Evolutionary conservation across 164 flowering plant genomes (phyloP).

Genomic region (Buxus sempervirens): DNA sequence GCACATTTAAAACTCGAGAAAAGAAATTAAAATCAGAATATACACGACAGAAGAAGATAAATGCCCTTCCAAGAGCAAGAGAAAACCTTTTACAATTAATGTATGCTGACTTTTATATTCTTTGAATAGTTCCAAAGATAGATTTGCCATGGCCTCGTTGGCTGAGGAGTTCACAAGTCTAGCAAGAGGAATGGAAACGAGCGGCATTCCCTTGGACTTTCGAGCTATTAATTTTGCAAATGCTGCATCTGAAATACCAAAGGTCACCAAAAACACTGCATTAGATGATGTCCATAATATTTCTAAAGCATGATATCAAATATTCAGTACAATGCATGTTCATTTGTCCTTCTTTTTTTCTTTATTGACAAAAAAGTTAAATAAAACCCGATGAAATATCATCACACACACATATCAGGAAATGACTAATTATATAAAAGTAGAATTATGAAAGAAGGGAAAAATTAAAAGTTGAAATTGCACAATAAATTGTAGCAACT

Average conservation of each 20-base stretch:
- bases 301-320: neutral
- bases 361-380: no score
- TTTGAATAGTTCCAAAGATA: conserved; percentile 58
- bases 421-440: no score
- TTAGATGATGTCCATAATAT: neutral
- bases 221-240: conserved; percentile 72
- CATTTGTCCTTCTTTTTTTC: no score
- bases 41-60: neutral
- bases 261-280: conserved; percentile 4
- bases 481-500: no score
- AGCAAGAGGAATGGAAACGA: conserved; percentile 49
- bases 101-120: conserved; percentile 36
- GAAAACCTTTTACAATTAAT: conserved; percentile 46
- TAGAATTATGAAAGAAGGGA: neutral
- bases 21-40: neutral
- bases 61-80: neutral
- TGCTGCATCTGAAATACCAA: conserved; percentile 37
- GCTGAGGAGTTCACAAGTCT: conserved; percentile 51
- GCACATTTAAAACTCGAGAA: neutral
- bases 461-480: no score
- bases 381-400: neutral
- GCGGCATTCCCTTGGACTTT: conserved; percentile 86
- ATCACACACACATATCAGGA: neutral
- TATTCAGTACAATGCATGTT: neutral
- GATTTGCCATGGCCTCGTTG: conserved; percentile 57